Evolutionary conservation across 2,329 filamentous ascomycete genomes (phyloP), one percentile per base, ranked within the genome.

Genomic region (Fonsecaea pedrosoi): DNA sequence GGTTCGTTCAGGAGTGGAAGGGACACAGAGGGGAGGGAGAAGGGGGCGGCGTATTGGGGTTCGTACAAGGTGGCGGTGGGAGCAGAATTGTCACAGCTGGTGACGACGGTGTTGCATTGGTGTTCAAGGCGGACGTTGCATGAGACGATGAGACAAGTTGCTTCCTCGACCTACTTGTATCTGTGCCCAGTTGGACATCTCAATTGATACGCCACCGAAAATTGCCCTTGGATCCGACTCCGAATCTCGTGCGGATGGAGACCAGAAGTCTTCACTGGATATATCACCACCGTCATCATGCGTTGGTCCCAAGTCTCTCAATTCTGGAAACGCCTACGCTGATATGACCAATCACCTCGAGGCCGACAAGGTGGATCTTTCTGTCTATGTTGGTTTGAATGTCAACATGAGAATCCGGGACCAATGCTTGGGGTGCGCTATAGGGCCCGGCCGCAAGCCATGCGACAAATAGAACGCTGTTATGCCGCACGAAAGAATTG

Each of bases 31-130:
- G 94, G 35, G 88, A 92, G 75, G 91, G 92, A 12, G 92, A 95
- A 80, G 90, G 92, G 25, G 94, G 94, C 38, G 94, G 94, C 61
- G 90, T 98, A 8, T 80, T 98, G 72, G 94, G 90, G 0, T 99
- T 98, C 76, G 94, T 96, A 60, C 93, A 97, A 79, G 70, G 70
- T 13, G 72, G 68, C 3, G 84, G 83, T 1, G 89, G 89, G 6
- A 85, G 89, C 76, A 85, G 89, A 71, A 83, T 98, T 57, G 86
- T 97, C 4, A 98, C 95, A 5, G 95, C 93, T 1, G 95, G 95
- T 30, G 95, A 99, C 80, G 95, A 99, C 73, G 79, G 79, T 8
- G 77, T 83, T 62, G 75, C 78, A 4, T 73, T 84, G 61, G 78
- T 83, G 34, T 84, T 83, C 56, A 66, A 54, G 21, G 64, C 70